These are phyloP conservation scores for Punica granatum DNA, from an alignment of 345 rosid genomes.

Conservation along the genomic window DNA sequence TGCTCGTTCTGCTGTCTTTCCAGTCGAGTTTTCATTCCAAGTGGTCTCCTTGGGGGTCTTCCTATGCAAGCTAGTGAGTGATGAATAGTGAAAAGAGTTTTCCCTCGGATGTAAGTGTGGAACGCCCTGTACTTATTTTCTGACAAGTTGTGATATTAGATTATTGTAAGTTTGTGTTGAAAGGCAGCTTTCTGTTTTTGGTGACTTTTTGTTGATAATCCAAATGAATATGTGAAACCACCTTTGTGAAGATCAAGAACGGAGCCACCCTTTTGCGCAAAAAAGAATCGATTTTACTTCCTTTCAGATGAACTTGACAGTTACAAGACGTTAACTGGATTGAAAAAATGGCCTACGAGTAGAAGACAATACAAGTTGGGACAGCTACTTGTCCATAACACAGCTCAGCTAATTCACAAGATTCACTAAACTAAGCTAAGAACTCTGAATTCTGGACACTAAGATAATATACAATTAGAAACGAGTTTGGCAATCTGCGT, in stretches of 20 bases:
- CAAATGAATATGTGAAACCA: background rate
- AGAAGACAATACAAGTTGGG: background rate
- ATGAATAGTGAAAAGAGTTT: background rate
- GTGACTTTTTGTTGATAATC: background rate
- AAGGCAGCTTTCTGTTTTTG: background rate
- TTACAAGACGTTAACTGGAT: background rate
- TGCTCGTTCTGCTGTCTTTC: conserved; percentile 54
- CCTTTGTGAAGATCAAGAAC: too few relatives aligned
- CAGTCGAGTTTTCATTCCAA: conserved; percentile 58
- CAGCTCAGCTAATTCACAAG: background rate
- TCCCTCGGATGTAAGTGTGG: too few relatives aligned
- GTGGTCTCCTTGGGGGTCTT: conserved; percentile 38
- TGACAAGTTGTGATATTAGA: background rate
- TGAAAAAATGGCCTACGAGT: background rate
- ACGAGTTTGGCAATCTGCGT: background rate
- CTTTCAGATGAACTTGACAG: background rate
- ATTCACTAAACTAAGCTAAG: background rate
- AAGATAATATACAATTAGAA: background rate
- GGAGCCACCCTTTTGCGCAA: too few relatives aligned
- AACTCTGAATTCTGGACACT: background rate
- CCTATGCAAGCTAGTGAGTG: background rate
- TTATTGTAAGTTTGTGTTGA: background rate
- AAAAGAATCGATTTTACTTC: background rate
- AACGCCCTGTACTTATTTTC: too few relatives aligned
- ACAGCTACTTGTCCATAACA: background rate